phyloP scores from a whole-genome alignment of 2,329 filamentous ascomycete species.

The Cladophialophora carrionii region DNA sequence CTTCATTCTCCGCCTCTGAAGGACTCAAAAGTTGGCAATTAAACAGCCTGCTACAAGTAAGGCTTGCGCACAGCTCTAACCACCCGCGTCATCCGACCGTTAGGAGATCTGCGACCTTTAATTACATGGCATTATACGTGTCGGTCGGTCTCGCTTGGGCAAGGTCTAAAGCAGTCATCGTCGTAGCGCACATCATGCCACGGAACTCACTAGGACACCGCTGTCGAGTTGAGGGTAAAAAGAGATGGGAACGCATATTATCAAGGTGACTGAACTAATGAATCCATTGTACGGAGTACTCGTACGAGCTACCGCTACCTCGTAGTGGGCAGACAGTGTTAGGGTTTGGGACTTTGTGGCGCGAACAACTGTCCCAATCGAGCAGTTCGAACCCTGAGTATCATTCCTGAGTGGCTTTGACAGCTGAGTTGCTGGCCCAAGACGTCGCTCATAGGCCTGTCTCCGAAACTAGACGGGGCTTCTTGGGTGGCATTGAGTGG shows the following conservation, averaged over 20 bases:
- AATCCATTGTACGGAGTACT: no score
- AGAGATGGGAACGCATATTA: neutral
- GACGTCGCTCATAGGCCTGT: neutral
- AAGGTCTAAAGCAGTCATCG: neutral
- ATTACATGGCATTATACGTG: constrained; percentile 3
- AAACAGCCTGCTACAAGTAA: neutral
- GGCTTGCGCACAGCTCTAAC: neutral
- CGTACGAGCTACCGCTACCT: no score
- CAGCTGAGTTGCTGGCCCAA: neutral
- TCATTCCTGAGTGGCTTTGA: constrained; percentile 10
- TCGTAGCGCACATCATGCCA: neutral
- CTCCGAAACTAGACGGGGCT: neutral
- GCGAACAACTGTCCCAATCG: constrained; percentile 13
- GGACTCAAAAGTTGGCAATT: neutral
- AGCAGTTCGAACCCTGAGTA: constrained; percentile 17
- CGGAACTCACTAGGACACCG: neutral
- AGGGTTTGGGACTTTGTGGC: neutral
- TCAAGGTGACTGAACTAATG: neutral
- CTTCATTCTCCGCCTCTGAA: neutral
- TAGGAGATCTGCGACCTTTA: neutral
- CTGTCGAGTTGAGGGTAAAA: neutral
- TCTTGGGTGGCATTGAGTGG: neutral
- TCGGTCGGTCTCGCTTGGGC: neutral
- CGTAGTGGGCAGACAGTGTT: neutral
- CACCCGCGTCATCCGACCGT: neutral